Base-by-base conservation (phyloP, 2,329 filamentous ascomycete species). In the Paecilomyces dactylethromorphus region DNA sequence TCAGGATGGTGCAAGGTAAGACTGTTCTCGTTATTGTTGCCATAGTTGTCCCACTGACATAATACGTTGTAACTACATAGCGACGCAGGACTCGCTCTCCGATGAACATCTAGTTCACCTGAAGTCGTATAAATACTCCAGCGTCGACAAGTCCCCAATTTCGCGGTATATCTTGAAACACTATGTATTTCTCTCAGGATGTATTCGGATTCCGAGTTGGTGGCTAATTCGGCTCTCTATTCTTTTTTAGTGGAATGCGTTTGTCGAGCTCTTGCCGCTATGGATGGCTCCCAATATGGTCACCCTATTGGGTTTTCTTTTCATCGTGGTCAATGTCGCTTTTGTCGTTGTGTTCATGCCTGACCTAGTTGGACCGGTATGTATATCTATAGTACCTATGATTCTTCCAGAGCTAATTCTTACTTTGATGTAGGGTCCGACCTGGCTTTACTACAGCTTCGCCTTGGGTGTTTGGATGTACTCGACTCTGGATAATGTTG, bases 231-330 rank as follows among this genome's bases (percentile, higher is more conserved):
- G 15, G 31, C 21, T 6, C 45, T 54, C 49, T 35, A 22, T 15
- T 21, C 54, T 67, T 69, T 76, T 67, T 69, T 76, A 97, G 93
- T 99, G 94, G 94, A 97, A 97, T 84, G 91, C 87, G 64, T 92
- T 92, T 68, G 94, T 97, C 68, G 87, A 96, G 73, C 78, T 97
- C 50, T 79, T 99, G 68, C 94, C 94, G 63, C 79, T 97, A 85
- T 99, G 93, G 92, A 84, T 99, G 57, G 94, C 94, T 29, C 94
- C 94, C 33, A 99, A 99, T 72, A 94, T 97, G 87, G 93, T 99
- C 60, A 99, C 94, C 65, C 82, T 99, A 24, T 77, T 97, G 54
- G 94, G 94, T 59, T 99, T 97, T 82, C 87, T 89, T 78, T 97
- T 93, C 81, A 95, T 99, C 67, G 79, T 99, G 56, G 86, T 79